phyloP scores from a whole-genome alignment of 179 eudicot species.

The Silene vulgaris region DNA sequence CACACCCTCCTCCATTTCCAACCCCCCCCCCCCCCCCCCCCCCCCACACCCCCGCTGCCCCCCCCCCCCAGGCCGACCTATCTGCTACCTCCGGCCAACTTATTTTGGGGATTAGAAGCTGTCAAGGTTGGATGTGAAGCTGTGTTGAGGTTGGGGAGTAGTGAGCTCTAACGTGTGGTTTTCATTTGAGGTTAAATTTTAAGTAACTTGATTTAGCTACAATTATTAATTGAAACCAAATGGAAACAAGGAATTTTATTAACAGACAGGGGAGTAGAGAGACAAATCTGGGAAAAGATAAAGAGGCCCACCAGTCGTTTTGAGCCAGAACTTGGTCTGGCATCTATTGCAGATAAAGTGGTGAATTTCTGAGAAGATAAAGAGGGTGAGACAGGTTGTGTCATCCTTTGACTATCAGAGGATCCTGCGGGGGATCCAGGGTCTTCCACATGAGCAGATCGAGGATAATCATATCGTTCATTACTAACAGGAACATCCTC shows the following conservation, averaged over 20 bases:
- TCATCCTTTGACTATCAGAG: slow-evolving; percentile 55
- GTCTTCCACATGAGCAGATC: slow-evolving; percentile 41
- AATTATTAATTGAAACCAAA: background rate
- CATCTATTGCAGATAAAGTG: slow-evolving; percentile 87
- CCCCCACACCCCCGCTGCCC: too few relatives aligned
- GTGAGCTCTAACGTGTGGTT: background rate
- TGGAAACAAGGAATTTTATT: background rate
- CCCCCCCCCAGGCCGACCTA: too few relatives aligned
- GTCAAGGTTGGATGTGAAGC: too few relatives aligned
- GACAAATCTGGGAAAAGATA: background rate
- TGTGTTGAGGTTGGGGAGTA: too few relatives aligned
- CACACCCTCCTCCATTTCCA: too few relatives aligned
- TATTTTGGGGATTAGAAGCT: too few relatives aligned
- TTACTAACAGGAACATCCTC: slow-evolving; percentile 46
- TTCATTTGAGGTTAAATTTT: background rate
- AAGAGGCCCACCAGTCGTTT: slow-evolving; percentile 51
- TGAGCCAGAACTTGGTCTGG: slow-evolving; percentile 69
- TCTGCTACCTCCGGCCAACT: too few relatives aligned
- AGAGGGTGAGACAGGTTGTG: slow-evolving; percentile 54
- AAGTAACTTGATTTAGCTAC: background rate
- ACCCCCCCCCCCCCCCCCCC: background rate
- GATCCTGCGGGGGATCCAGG: slow-evolving; percentile 85
- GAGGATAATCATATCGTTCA: slow-evolving; percentile 52
- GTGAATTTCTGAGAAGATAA: slow-evolving; percentile 87
- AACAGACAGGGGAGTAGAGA: background rate